Conservation (phyloP, 2,329 filamentous ascomycete genomes). For the Hirsutella minnesotensis region DNA sequence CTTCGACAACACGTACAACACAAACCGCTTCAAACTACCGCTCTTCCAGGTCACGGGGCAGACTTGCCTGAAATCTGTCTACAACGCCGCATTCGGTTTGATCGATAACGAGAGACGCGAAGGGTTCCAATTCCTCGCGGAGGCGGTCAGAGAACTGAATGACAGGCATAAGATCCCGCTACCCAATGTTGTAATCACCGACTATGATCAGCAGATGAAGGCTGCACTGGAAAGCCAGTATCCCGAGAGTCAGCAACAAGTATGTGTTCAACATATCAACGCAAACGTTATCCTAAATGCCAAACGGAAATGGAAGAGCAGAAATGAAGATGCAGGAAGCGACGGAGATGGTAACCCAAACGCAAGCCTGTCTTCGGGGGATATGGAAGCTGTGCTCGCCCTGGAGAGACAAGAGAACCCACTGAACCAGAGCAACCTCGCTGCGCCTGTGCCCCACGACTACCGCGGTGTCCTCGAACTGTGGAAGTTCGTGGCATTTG, state of each 20-base stretch:
- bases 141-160: not conserved
- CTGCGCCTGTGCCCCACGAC: not conserved
- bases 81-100: conserved; percentile 1
- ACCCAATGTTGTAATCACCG: conserved; percentile 1
- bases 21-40: conserved; percentile 4
- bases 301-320: too few relatives aligned
- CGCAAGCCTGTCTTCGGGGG: not conserved
- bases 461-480: too few relatives aligned
- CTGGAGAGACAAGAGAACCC: not conserved
- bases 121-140: too few relatives aligned
- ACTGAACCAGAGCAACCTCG: not conserved
- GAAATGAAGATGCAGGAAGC: not conserved
- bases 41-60: conserved; percentile 3
- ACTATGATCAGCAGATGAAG: conserved; percentile 2
- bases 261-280: too few relatives aligned
- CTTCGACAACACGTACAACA: too few relatives aligned
- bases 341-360: not conserved
- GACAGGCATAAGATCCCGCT: not conserved
- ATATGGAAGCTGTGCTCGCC: not conserved
- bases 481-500: too few relatives aligned
- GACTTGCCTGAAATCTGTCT: not conserved
- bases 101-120: not conserved
- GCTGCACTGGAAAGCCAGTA: conserved; percentile 2
- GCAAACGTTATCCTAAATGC: too few relatives aligned
- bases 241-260: conserved; percentile 1